Conservation (phyloP, 495 filamentous ascomycete species). For the Cryomyces minteri region DNA sequence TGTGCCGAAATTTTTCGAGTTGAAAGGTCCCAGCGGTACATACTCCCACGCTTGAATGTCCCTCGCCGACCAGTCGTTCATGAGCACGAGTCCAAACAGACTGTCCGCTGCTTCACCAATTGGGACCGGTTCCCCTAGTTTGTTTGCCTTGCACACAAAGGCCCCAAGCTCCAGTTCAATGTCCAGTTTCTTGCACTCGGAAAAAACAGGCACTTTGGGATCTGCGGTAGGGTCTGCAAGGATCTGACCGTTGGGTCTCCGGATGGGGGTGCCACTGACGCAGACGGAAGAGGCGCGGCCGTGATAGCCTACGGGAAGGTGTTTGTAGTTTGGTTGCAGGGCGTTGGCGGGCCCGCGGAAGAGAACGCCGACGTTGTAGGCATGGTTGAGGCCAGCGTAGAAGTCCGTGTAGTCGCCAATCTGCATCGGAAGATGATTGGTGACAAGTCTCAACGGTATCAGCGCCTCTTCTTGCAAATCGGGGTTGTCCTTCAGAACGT, state of each 20-base stretch:
- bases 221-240: constrained; percentile 42
- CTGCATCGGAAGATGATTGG: constrained; percentile 63
- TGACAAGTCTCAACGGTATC: constrained; percentile 36
- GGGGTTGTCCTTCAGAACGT: constrained; percentile 38
- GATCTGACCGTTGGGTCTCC: constrained; percentile 70
- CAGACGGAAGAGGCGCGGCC: constrained; percentile 22
- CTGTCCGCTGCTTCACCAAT: constrained; percentile 52
- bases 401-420: constrained; percentile 98
- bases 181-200: constrained; percentile 50
- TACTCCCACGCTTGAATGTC: constrained; percentile 92
- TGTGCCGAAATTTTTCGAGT: constrained; percentile 85
- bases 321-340: constrained; percentile 77
- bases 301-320: constrained; percentile 65
- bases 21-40: constrained; percentile 47
- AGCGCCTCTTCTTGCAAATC: constrained; percentile 33
- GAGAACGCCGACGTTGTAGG: constrained; percentile 58
- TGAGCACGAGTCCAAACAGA: constrained; percentile 73
- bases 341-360: constrained; percentile 68
- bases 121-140: constrained; percentile 35
- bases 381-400: constrained; percentile 84
- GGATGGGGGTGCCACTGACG: constrained; percentile 30
- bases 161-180: constrained; percentile 79
- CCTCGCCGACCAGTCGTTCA: constrained; percentile 91
- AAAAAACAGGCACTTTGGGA: constrained; percentile 40
- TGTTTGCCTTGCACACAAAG: constrained; percentile 52